These are phyloP conservation scores for Boletus edulis DNA, from an alignment of 768 basidiomycete genomes.

Conservation along the genomic window DNA sequence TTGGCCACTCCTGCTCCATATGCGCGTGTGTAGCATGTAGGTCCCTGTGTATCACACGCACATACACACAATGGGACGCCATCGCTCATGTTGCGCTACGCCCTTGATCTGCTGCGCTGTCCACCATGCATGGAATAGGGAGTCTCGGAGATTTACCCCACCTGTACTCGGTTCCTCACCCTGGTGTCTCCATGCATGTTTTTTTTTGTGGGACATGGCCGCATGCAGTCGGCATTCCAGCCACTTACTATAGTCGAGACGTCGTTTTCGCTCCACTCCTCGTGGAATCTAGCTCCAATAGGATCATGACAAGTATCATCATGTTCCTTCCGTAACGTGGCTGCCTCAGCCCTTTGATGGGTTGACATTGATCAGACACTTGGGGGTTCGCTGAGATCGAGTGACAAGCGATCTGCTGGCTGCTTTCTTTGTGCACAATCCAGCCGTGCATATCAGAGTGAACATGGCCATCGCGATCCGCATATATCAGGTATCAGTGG, in stretches of 20 bases:
- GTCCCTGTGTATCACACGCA: not conserved
- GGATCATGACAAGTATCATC: conserved; percentile 1
- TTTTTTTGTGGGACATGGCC: not conserved
- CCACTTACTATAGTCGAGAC: not conserved
- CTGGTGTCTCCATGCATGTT: not conserved
- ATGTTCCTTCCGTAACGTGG: conserved; percentile 15
- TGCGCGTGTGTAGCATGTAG: conserved; percentile 7
- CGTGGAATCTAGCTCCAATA: conserved; percentile 12
- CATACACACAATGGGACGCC: not conserved
- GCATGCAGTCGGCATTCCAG: not conserved
- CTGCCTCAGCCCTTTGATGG: not conserved
- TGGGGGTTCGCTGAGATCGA: conserved; percentile 24
- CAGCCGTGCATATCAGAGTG: not conserved
- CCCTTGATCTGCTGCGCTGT: not conserved
- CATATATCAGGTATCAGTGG: conserved; percentile 5
- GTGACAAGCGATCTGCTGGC: conserved; percentile 13
- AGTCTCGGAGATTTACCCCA: conserved; percentile 20
- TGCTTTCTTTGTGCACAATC: not conserved
- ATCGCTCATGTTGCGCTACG: conserved; percentile 1
- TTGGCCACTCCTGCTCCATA: conserved; percentile 2
- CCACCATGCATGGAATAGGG: not conserved
- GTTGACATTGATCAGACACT: conserved; percentile 11
- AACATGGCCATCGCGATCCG: conserved; percentile 1
- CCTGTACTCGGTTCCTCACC: not conserved
- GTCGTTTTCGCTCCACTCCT: conserved; percentile 12